phyloP scores from a whole-genome alignment of 805 yeast species.

The Torulaspora maleeae region DNA sequence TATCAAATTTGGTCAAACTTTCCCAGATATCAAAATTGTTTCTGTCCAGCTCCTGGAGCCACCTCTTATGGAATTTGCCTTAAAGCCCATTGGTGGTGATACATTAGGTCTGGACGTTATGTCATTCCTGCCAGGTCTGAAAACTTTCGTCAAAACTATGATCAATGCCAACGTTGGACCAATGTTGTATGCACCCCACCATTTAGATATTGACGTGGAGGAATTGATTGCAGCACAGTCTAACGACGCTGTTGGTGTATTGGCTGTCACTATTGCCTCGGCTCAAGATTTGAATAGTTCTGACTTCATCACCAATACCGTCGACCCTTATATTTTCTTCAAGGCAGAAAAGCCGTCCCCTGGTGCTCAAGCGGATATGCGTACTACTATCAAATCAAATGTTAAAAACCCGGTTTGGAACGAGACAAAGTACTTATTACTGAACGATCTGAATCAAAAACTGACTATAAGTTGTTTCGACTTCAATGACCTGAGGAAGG shows the following conservation, averaged over 20 bases:
- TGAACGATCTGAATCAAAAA: slow-evolving; percentile 53
- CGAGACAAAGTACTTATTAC: slow-evolving; percentile 58
- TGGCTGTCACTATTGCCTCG: slow-evolving; percentile 57
- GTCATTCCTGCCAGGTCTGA: slow-evolving; percentile 78
- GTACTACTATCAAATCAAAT: slow-evolving; percentile 54
- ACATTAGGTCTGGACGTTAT: slow-evolving; percentile 80
- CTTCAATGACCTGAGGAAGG: slow-evolving; percentile 53
- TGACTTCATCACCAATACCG: slow-evolving; percentile 38
- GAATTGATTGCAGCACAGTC: slow-evolving; percentile 59
- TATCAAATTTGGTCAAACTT: slow-evolving; percentile 54
- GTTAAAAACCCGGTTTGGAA: slow-evolving; percentile 59
- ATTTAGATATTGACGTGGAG: slow-evolving; percentile 68
- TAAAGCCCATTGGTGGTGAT: slow-evolving; percentile 87
- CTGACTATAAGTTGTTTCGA: slow-evolving; percentile 52
- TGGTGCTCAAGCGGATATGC: slow-evolving; percentile 39
- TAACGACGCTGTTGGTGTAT: slow-evolving; percentile 65
- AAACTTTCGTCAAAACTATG: slow-evolving; percentile 62
- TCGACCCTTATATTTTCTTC: slow-evolving; percentile 57
- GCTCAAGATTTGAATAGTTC: slow-evolving; percentile 46
- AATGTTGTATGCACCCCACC: slow-evolving; percentile 78
- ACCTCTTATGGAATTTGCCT: slow-evolving; percentile 70
- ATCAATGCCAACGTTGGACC: slow-evolving; percentile 70
- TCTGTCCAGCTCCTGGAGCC: slow-evolving; percentile 72
- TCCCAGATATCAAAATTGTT: slow-evolving; percentile 75
- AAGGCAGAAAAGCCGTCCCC: slow-evolving; percentile 42